phyloP scores from a whole-genome alignment of 2,329 filamentous ascomycete genomes.

The Xylariaceae sp. region DNA sequence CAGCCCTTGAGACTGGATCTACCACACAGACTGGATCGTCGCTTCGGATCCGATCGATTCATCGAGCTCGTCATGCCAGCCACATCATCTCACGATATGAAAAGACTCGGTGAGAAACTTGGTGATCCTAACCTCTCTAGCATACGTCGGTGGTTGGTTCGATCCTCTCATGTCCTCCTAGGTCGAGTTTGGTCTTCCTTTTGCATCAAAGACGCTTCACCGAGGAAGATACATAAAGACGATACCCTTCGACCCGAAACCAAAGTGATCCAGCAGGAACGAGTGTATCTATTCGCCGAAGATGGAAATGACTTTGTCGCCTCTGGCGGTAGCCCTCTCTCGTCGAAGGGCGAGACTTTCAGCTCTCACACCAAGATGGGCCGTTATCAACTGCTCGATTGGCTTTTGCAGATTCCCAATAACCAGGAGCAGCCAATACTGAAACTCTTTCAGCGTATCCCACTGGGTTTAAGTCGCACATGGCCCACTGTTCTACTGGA shows the following conservation, averaged over 20 bases:
- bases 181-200: constrained; percentile 46
- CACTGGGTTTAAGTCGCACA: constrained; percentile 51
- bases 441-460: constrained; percentile 56
- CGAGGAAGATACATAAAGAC: constrained; percentile 35
- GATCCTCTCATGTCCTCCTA: constrained; percentile 36
- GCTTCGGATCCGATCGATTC: constrained; percentile 56
- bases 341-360: constrained; percentile 19
- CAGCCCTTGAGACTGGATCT: constrained; percentile 44
- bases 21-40: constrained; percentile 47
- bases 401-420: constrained; percentile 42
- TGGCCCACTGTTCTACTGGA: constrained; percentile 42
- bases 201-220: constrained; percentile 33
- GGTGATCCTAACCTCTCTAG: constrained; percentile 28
- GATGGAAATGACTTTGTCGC: constrained; percentile 40
- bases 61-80: constrained; percentile 50
- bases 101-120: constrained; percentile 13
- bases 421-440: constrained; percentile 44
- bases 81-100: constrained; percentile 25
- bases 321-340: constrained; percentile 21
- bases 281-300: constrained; percentile 52
- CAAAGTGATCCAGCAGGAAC: constrained; percentile 32
- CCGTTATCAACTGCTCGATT: constrained; percentile 44
- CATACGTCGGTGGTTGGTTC: constrained; percentile 36
- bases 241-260: constrained; percentile 25
- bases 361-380: constrained; percentile 22